Evolutionary conservation across 2,329 filamentous ascomycete genomes (phyloP), one percentile per base, ranked within the genome.

Genomic region (Rachicladosporium sp.): DNA sequence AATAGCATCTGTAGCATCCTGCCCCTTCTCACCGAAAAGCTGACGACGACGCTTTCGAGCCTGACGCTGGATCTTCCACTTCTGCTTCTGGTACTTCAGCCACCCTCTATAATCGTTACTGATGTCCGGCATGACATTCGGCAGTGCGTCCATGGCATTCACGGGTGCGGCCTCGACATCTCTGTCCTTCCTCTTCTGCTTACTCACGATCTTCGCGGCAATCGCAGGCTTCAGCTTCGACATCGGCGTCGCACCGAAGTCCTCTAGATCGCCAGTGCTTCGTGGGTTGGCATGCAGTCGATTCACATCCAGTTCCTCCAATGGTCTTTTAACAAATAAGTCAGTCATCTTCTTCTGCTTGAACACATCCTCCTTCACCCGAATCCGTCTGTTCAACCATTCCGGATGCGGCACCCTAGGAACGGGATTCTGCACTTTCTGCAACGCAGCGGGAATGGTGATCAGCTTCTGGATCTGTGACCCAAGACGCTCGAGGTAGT

Each of bases 281-380:
- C 53, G 69, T 57, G 35, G 65, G 69, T 43, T 37, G 6, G 38
- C 33, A 33, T 44, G 56, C 34, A 77, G 57, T 12, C 71, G 65
- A 59, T 73, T 93, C 64, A 56, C 75, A 70, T 65, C 69, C 29
- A 85, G 80, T 49, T 89, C 83, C 9, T 77, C 74, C 15, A 93
- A 61, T 0, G 85, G 82, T 34, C 70, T 76, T 57, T 81, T 82
- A 11, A 62, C 70, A 55, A 98, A 94, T 51, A 94, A 68, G 54
- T 96, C 91, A 0, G 89, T 98, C 69, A 99, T 82, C 65, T 98
- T 98, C 67, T 88, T 93, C 65, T 99, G 91, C 68, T 98, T 94
- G 71, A 96, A 81, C 58, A 82, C 88, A 64, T 99, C 91, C 42
- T 98, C 91, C 61, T 95, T 96, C 60, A 82, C 80, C 50, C 91